Percentiles rank a stretch among this genome's conserved stretches.
phyloP scores from a whole-genome alignment of 495 filamentous ascomycete species.

The Ascobolus immersus region DNA sequence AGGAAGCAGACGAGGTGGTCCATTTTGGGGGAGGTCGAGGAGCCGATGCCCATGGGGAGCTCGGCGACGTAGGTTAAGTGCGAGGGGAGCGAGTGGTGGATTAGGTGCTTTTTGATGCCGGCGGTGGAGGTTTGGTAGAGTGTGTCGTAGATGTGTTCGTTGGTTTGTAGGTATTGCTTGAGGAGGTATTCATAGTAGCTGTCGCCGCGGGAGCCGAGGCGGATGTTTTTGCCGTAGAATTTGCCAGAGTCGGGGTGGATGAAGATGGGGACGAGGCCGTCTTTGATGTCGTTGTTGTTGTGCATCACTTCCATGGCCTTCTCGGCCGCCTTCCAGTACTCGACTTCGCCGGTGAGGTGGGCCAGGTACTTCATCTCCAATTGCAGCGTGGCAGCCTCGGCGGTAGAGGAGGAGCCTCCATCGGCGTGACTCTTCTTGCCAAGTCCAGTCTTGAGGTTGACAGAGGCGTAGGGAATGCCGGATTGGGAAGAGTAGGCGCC shows the following conservation, averaged over 20 bases:
- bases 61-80: conserved; percentile 71
- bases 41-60: conserved; percentile 45
- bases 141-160: conserved; percentile 62
- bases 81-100: conserved; percentile 60
- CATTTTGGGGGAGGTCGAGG: conserved; percentile 60
- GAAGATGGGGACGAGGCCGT: conserved; percentile 77
- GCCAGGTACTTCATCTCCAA: conserved; percentile 95
- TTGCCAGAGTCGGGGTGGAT: conserved; percentile 52
- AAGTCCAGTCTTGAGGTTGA: conserved; percentile 52
- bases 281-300: conserved; percentile 41
- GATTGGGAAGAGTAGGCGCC: conserved; percentile 67
- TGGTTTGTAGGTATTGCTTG: conserved; percentile 89
- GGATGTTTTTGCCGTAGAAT: conserved; percentile 64
- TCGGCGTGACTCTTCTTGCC: conserved; percentile 61
- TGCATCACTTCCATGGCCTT: conserved; percentile 79
- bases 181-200: conserved; percentile 96
- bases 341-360: conserved; percentile 72
- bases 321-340: conserved; percentile 77
- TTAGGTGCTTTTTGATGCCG: conserved; percentile 72
- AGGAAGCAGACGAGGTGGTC: conserved; percentile 96
- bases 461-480: conserved; percentile 70
- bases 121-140: conserved; percentile 75
- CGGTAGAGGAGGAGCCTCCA: conserved; percentile 74
- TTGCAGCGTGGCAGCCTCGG: conserved; percentile 76
- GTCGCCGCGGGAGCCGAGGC: conserved; percentile 78